Percentiles rank a stretch among this genome's conserved stretches.
Conservation (phyloP, 2,329 filamentous ascomycete genomes). For the Ilyonectria mors-panacis region DNA sequence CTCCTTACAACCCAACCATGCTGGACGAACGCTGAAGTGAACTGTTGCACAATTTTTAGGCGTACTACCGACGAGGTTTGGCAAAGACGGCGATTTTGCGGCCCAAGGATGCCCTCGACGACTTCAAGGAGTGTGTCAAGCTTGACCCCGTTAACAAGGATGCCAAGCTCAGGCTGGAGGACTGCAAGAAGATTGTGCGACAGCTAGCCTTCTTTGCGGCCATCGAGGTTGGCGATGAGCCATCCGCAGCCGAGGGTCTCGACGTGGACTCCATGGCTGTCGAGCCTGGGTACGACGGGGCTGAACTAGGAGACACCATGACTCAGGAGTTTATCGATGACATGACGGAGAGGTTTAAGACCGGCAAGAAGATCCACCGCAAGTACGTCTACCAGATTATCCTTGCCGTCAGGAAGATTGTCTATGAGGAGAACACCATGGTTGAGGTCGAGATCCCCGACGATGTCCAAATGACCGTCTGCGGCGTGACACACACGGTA, state of each 20-base stretch:
- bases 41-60: slow-evolving; percentile 65
- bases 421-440: slow-evolving; percentile 96
- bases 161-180: slow-evolving; percentile 89
- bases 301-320: slow-evolving; percentile 84
- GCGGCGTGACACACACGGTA: slow-evolving; percentile 97
- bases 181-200: slow-evolving; percentile 95
- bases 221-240: slow-evolving; percentile 93
- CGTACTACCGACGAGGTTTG: slow-evolving; percentile 93
- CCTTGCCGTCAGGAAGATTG: slow-evolving; percentile 88
- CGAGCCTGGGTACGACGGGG: slow-evolving; percentile 89
- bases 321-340: slow-evolving; percentile 97
- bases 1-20: not conserved
- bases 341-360: slow-evolving; percentile 97
- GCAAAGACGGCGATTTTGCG: slow-evolving; percentile 92
- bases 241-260: slow-evolving; percentile 91
- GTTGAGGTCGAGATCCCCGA: slow-evolving; percentile 89
- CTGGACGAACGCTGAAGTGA: slow-evolving; percentile 21
- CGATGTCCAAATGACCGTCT: slow-evolving; percentile 88
- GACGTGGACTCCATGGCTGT: slow-evolving; percentile 89
- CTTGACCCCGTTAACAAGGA: slow-evolving; percentile 91
- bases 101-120: slow-evolving; percentile 88
- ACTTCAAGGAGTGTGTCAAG: slow-evolving; percentile 92
- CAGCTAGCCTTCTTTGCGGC: slow-evolving; percentile 93
- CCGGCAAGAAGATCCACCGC: slow-evolving; percentile 92
- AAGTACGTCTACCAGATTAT: slow-evolving; percentile 99